Base-by-base conservation (phyloP, 352 stramenopile genomes). In the Pythium plurisporium region DNA sequence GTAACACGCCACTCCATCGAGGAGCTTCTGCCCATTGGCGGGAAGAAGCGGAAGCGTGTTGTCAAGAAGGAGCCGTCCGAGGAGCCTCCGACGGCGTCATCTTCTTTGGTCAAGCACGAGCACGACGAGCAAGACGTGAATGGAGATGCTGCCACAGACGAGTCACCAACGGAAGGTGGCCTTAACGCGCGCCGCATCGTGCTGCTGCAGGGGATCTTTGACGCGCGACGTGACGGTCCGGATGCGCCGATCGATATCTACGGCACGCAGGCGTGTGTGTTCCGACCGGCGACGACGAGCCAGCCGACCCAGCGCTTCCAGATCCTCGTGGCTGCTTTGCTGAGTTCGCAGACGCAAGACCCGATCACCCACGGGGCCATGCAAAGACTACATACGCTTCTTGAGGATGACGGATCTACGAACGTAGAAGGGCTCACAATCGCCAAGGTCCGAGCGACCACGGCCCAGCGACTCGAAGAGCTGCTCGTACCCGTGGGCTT, bases 321-420 rank as follows among this genome's bases (percentile, higher is more conserved):
- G 41, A 69, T 90, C 29, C 51, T 90, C 12, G 70, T 87, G 3
- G 82, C 69, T 0, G 72, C 80, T 22, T 30, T 92, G 23, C 52
- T 92, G 31, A 92, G 82, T 58, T 84, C 82, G 11, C 82, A 92
- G 65, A 92, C 82, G 1, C 76, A 81, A 20, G 82, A 92, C 50
- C 53, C 66, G 9, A 70, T 89, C 69, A 90, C 82, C 0, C 73
- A 83, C 29, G 79, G 69, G 5, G 82, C 79, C 9, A 92, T 92
- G 82, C 68, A 79, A 42, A 78, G 79, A 14, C 64, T 92, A 46
- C 79, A 90, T 33, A 36, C 38, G 19, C 51, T 67, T 20, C 59
- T 69, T 17, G 30, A 34, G 8, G 26, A 33, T 11, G 22, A 34
- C 42, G 15, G 26, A 14, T 14, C 22, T 19, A 20, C 14, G 27